phyloP scores from a whole-genome alignment of 192 early-diverging fungal species.

The Coemansia sp. region DNA sequence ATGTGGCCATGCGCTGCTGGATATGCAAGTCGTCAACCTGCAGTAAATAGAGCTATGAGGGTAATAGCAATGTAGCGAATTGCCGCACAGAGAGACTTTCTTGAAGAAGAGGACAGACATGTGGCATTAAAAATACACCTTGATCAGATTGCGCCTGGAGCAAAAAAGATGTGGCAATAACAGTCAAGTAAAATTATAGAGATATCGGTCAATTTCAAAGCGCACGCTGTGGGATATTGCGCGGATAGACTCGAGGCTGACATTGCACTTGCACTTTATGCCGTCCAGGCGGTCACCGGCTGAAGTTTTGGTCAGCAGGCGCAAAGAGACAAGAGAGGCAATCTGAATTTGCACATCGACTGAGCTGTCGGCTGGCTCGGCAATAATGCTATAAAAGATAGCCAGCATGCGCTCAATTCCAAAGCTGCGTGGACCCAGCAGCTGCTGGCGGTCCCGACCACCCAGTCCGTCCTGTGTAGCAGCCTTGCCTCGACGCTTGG shows the following conservation, averaged over 20 bases:
- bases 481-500: conserved; percentile 43
- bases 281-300: conserved; percentile 75
- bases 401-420: conserved; percentile 96
- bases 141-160: too few species aligned
- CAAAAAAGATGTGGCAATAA: too few species aligned
- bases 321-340: conserved; percentile 75
- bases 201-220: conserved; percentile 85
- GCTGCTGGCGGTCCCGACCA: conserved; percentile 71
- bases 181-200: conserved; percentile 59
- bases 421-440: conserved; percentile 90
- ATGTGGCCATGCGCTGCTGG: not conserved
- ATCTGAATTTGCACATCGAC: conserved; percentile 75
- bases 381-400: conserved; percentile 90
- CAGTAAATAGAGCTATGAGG: too few species aligned
- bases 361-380: conserved; percentile 67
- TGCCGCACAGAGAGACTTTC: too few species aligned
- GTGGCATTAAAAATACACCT: too few species aligned
- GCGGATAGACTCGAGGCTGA: conserved; percentile 76
- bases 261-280: conserved; percentile 87
- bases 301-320: conserved; percentile 72
- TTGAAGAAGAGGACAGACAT: too few species aligned
- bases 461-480: conserved; percentile 50
- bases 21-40: too few species aligned
- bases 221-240: conserved; percentile 70
- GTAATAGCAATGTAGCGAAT: too few species aligned